phyloP scores from a whole-genome alignment of 148 eudicot genomes.

The Rhododendron henanense region DNA sequence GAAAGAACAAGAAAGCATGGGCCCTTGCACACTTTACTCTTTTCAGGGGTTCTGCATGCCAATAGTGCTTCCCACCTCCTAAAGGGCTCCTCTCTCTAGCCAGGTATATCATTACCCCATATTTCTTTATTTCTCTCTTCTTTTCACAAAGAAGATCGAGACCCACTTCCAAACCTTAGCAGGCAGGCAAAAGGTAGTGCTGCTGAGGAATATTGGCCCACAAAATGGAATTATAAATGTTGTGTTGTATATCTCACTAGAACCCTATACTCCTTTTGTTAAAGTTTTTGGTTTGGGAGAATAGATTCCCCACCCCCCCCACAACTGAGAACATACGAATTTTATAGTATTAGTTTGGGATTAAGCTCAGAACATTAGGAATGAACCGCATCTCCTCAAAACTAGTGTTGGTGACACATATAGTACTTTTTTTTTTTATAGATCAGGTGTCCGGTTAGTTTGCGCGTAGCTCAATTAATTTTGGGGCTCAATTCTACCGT shows the following conservation, averaged over 20 bases:
- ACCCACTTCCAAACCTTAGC: constrained; percentile 8
- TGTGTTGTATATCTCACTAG: background rate
- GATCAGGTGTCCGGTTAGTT: too few species aligned
- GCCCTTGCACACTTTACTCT: constrained; percentile 9
- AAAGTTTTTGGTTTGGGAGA: constrained; percentile 21
- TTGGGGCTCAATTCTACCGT: background rate
- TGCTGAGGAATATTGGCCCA: constrained; percentile 19
- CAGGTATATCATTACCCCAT: background rate
- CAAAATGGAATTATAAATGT: background rate
- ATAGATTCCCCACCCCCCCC: constrained; percentile 18
- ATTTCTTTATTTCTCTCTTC: constrained; percentile 16
- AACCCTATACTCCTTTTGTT: constrained; percentile 17
- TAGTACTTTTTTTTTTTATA: too few species aligned
- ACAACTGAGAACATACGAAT: background rate
- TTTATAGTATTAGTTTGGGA: background rate
- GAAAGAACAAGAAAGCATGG: constrained; percentile 19
- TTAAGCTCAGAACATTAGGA: background rate
- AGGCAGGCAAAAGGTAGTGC: background rate
- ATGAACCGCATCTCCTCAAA: constrained; percentile 9
- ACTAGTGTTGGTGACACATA: constrained; percentile 3
- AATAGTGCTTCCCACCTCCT: constrained; percentile 15
- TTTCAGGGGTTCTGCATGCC: constrained; percentile 19
- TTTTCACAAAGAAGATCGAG: constrained; percentile 14
- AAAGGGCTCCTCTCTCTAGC: background rate
- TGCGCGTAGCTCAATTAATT: too few species aligned